Base-by-base conservation (phyloP, 1,139 yeast genomes). In the Yamadazyma membranifaciens region DNA sequence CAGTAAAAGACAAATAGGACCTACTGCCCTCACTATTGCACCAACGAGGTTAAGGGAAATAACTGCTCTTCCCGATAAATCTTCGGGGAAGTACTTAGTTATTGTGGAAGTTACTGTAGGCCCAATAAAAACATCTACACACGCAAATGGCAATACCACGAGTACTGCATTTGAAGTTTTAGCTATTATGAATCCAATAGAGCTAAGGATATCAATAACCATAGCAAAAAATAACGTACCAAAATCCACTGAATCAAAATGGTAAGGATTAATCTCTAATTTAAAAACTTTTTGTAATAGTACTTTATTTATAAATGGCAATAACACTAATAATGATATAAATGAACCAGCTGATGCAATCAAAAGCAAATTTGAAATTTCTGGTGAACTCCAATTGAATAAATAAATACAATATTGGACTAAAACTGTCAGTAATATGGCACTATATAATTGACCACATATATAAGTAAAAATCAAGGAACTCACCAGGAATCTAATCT, bases 1-100 rank as follows among this genome's bases (percentile, higher is more conserved):
- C 10, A 52, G 48, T 32, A 63, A 43, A 34, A 60, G 30, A 0
- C 51, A 15, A 14, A 58, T 34, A 1, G 69, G 69, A 6, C 48
- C 41, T 1, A 55, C 33, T 15, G 62, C 42, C 12, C 49, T 40
- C 16, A 55, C 40, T 3, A 56, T 13, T 45, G 60, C 60, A 15
- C 34, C 32, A 4, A 44, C 10, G n/a, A 44, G 29, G 12, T 25
- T 32, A 29, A 45, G 36, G 12, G 46, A 34, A 34, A 44, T 32
- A 22, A 47, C 34, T 2, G 46, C 44, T 25, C 45, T 45, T 16
- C 44, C 38, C 9, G 43, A 36, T 11, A 40, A 40, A 14, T 15
- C 24, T 4, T 31, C 31, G 1, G 50, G 50, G 17, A 34, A 44
- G 13, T 37, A 47, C 30, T 48, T 48, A 10, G 46, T 37, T 3